phyloP scores from a whole-genome alignment of 2,329 filamentous ascomycete genomes.

The Aspergillus sojae region DNA sequence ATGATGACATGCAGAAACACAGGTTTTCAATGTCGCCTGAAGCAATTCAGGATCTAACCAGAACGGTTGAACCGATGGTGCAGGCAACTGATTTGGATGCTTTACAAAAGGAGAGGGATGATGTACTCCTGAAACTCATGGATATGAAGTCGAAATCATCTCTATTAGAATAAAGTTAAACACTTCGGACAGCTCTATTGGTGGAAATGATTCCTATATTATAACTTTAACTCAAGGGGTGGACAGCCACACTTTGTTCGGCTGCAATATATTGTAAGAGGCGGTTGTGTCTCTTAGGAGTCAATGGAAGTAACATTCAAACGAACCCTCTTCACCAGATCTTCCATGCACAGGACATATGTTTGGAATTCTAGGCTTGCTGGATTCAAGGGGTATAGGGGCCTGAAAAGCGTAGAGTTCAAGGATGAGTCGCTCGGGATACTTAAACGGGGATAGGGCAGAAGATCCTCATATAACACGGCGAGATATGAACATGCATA shows the following conservation, averaged over 20 bases:
- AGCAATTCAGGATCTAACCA: background rate
- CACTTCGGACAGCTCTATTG: background rate
- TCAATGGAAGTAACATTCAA: too few relatives aligned
- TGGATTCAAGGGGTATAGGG: background rate
- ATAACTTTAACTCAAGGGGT: background rate
- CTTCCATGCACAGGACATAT: background rate
- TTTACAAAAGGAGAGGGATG: background rate
- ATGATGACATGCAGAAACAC: constrained; percentile 18
- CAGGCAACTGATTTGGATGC: background rate
- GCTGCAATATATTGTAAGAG: too few relatives aligned
- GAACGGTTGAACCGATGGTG: background rate
- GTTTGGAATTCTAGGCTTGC: background rate
- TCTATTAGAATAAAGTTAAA: background rate
- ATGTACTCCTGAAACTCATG: background rate
- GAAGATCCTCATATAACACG: background rate
- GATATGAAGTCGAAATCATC: background rate
- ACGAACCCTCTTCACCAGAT: too few relatives aligned
- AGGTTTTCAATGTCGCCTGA: constrained; percentile 5
- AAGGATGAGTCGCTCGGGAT: background rate
- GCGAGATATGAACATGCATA: background rate
- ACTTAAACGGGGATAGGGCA: background rate
- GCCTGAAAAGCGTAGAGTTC: background rate
- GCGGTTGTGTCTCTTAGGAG: too few relatives aligned
- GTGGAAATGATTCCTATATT: background rate
- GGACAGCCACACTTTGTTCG: background rate